These are phyloP conservation scores for Psilocybe tampanensis DNA, from an alignment of 768 basidiomycete species.

Conservation along the genomic window DNA sequence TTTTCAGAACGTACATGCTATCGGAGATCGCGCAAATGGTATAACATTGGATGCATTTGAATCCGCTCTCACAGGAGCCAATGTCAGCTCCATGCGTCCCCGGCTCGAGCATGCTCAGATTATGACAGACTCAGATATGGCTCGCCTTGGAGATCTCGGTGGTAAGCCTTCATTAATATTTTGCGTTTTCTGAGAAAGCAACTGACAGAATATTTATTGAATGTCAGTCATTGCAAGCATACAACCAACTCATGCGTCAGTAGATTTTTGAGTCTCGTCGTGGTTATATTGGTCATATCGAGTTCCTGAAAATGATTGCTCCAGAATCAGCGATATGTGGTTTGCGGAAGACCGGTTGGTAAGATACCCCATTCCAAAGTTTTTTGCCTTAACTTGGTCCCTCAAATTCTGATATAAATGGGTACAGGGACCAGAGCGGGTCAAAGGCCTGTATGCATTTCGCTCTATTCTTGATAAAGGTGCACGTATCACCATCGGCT, in stretches of 20 bases:
- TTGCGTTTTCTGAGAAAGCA: slow-evolving; percentile 8
- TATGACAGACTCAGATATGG: slow-evolving; percentile 71
- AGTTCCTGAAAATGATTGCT: too few relatives aligned
- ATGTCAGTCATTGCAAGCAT: slow-evolving; percentile 93
- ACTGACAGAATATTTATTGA: too few relatives aligned
- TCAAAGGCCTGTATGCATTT: slow-evolving; percentile 88
- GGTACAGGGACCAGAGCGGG: slow-evolving; percentile 74
- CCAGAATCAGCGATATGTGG: slow-evolving; percentile 84
- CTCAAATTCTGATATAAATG: slow-evolving; percentile 8
- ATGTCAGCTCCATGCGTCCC: slow-evolving; percentile 68
- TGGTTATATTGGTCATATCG: too few relatives aligned
- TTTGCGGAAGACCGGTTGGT: slow-evolving; percentile 84
- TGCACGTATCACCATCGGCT: slow-evolving; percentile 75
- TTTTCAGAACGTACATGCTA: slow-evolving; percentile 79
- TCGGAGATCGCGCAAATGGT: slow-evolving; percentile 86
- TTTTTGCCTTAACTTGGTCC: background rate
- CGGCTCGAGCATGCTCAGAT: slow-evolving; percentile 93
- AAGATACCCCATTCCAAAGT: slow-evolving; percentile 19
- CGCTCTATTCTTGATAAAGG: slow-evolving; percentile 65
- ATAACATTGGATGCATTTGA: slow-evolving; percentile 86
- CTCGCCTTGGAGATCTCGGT: slow-evolving; percentile 74
- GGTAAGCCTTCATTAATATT: slow-evolving; percentile 46
- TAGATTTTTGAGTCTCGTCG: too few relatives aligned
- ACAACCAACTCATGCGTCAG: slow-evolving; percentile 88
- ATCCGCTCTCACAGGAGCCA: slow-evolving; percentile 54